Base-by-base conservation (phyloP, 1,139 yeast species). In the Taiozyma sp. region DNA sequence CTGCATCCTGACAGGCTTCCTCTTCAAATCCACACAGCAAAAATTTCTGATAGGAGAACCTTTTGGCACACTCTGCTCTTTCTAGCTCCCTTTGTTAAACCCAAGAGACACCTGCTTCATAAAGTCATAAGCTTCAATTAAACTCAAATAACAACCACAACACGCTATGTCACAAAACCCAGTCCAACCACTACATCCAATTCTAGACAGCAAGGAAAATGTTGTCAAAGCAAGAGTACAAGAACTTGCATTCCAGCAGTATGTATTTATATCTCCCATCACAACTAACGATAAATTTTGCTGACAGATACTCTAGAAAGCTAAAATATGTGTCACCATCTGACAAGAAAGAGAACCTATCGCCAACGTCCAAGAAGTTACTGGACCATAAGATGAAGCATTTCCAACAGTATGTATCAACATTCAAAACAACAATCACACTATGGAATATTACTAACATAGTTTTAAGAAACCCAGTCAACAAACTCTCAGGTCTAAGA, bases 311-410 rank as follows among this genome's bases (percentile, higher is more conserved):
- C 19, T n/a, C n/a, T 43, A 62, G 65, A 46, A 62, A 61, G 48
- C 53, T 62, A 23, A 55, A 62, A 48, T 62, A 62, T 36, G 57
- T 62, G 23, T 62, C 65, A 7, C 65, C 65, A 24, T 61, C 65
- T 4, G 65, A 62, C 41, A 57, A 53, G 42, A 56, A 54, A 13
- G 65, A 62, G 51, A 62, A 61, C 50, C 30, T 62, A 46, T 61
- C 65, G 1, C 65, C 65, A 47, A 61, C 64, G 7, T 61, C 65
- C 4, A 62, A 60, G 54, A 62, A 62, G 48, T 51, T 62, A 30
- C 51, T 60, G 54, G 55, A 58, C 41, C 65, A 62, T 47, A 62
- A 59, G 49, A 47, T 60, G 57, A 63, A 59, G 40, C 58, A 57
- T 41, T 43, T 60, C 24, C 54, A 57, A 40, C 52, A 57, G 65